A percentile compares a stretch with the other conserved stretches of the same genome.
Evolutionary conservation across 495 filamentous ascomycete genomes (phyloP).

Genomic region (Tuber borchii): DNA sequence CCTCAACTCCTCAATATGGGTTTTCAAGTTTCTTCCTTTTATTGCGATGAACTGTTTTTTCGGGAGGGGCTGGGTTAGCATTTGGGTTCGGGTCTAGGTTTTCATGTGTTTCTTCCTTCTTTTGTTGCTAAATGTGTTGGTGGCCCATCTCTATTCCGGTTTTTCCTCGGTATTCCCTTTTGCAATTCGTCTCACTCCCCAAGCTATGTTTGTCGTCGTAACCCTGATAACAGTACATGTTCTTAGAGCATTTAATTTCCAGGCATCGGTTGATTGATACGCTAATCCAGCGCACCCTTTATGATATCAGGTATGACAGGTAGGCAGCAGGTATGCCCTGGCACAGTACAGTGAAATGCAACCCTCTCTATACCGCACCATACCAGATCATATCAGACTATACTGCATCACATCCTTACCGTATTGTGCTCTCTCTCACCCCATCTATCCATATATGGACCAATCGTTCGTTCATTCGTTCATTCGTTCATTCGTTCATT

Average conservation of each 20-base stretch:
- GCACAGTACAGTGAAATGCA: background rate
- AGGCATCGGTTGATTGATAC: background rate
- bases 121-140: background rate
- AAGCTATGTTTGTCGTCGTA: background rate
- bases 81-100: background rate
- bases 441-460: background rate
- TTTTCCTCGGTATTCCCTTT: background rate
- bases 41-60: conserved; percentile 1
- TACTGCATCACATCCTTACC: background rate
- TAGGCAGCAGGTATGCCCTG: background rate
- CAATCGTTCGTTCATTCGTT: background rate
- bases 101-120: background rate
- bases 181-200: background rate
- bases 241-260: background rate
- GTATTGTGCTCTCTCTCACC: background rate
- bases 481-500: background rate
- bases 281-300: background rate
- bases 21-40: background rate
- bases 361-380: background rate
- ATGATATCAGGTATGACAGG: background rate
- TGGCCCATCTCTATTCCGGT: background rate
- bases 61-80: conserved; percentile 2
- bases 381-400: background rate
- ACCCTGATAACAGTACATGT: background rate
- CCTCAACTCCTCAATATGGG: background rate